Percentiles rank a stretch among this genome's conserved stretches.
These are phyloP conservation scores for Sphaerobolus stellatus DNA, from an alignment of 1,284 basidiomycete genomes.

Conservation along the genomic window DNA sequence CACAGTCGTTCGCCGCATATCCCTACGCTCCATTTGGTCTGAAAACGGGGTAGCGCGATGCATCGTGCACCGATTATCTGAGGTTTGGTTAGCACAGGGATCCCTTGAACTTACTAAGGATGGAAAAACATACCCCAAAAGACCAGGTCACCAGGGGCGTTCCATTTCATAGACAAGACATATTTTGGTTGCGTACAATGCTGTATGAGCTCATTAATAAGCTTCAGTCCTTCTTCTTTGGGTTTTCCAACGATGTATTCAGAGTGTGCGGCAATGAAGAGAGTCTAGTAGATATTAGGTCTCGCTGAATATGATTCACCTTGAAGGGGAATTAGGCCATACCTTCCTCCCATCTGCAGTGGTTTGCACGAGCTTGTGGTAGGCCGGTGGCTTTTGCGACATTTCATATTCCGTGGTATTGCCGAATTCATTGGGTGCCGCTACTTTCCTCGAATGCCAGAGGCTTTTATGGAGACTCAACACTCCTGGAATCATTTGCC, in stretches of 20 bases:
- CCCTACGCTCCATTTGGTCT: constrained; percentile 21
- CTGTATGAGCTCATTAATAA: constrained; percentile 27
- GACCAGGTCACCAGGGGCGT: constrained; percentile 28
- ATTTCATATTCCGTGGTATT: constrained; percentile 21
- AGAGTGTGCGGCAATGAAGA: constrained; percentile 30
- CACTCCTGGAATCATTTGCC: not conserved
- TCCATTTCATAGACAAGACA: constrained; percentile 25
- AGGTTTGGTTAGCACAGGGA: not conserved
- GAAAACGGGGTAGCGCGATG: constrained; percentile 20
- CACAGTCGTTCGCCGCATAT: constrained; percentile 23
- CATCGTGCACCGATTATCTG: constrained; percentile 21
- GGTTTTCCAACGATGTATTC: constrained; percentile 24
- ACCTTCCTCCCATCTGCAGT: constrained; percentile 20
- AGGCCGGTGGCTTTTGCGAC: constrained; percentile 20
- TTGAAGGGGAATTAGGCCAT: not conserved
- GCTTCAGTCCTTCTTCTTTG: constrained; percentile 23
- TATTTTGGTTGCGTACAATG: constrained; percentile 27
- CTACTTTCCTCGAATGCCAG: constrained; percentile 24
- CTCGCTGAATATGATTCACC: not conserved
- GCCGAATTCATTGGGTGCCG: constrained; percentile 23
- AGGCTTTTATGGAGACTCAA: constrained; percentile 8
- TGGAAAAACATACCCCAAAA: constrained; percentile 15
- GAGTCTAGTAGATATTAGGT: constrained; percentile 12
- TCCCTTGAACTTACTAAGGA: not conserved
- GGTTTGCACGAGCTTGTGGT: constrained; percentile 28